These are phyloP conservation scores for Agrostemma githago DNA, from an alignment of 148 eudicot species.

Conservation along the genomic window DNA sequence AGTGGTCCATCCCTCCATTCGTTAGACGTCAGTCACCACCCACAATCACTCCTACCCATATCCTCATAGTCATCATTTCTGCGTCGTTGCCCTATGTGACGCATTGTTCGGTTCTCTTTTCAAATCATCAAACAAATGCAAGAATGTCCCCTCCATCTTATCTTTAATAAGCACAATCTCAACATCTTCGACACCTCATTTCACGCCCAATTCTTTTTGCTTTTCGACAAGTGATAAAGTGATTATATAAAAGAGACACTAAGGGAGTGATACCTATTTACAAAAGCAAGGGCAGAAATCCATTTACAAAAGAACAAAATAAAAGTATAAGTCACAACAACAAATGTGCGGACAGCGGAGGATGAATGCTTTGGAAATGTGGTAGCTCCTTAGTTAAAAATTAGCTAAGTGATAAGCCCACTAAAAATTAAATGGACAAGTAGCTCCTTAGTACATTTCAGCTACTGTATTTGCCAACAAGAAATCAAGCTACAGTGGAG, in stretches of 20 bases:
- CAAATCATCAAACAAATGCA: not conserved
- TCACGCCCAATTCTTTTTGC: not conserved
- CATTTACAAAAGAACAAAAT: not conserved
- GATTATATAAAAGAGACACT: not conserved
- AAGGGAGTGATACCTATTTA: not conserved
- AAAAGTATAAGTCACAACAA: not conserved
- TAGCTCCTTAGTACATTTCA: not conserved
- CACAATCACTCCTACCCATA: slow-evolving; percentile 4
- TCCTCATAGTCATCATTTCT: slow-evolving; percentile 1
- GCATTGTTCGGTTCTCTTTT: not conserved
- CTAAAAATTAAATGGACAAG: not conserved
- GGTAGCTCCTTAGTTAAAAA: not conserved
- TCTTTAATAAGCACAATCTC: not conserved
- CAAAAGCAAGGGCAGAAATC: not conserved
- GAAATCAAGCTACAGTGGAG: not conserved
- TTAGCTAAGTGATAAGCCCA: not conserved
- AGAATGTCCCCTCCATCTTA: not conserved
- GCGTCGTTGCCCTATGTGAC: not conserved
- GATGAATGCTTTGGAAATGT: not conserved
- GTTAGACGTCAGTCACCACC: not conserved
- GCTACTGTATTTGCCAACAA: not conserved
- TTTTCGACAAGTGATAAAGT: not conserved
- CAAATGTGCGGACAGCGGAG: not conserved
- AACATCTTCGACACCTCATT: not conserved
- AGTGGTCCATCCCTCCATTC: not conserved